phyloP scores from a whole-genome alignment of 1,284 basidiomycete genomes.

The Rhodotorula sp. region DNA sequence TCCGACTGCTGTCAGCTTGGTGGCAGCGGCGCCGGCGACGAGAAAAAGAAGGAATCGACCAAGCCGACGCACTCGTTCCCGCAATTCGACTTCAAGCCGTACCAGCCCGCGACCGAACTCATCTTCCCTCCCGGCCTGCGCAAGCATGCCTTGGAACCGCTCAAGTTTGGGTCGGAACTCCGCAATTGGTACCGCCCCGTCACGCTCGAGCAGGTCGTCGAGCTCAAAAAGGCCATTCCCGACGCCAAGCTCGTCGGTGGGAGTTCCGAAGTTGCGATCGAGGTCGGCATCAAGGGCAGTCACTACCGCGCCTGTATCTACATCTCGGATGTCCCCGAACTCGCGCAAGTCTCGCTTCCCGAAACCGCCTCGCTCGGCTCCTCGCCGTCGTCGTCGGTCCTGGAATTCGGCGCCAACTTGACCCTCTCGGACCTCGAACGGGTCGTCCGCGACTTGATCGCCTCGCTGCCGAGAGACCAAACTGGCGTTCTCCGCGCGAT shows the following conservation, averaged over 20 bases:
- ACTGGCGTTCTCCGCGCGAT: conserved; percentile 36
- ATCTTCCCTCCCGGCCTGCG: conserved; percentile 49
- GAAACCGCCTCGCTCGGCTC: conserved; percentile 4
- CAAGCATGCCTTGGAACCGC: conserved; percentile 38
- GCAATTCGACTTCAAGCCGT: conserved; percentile 46
- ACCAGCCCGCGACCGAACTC: conserved; percentile 47
- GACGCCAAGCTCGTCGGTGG: conserved; percentile 39
- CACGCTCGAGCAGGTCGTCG: conserved; percentile 35
- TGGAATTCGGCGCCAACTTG: conserved; percentile 47
- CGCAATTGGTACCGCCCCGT: conserved; percentile 37
- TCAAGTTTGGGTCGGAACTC: conserved; percentile 25
- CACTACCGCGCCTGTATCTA: conserved; percentile 33
- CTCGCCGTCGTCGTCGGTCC: conserved; percentile 8
- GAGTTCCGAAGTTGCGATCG: conserved; percentile 37
- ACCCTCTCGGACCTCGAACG: conserved; percentile 39
- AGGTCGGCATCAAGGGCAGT: conserved; percentile 44
- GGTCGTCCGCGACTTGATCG: conserved; percentile 34
- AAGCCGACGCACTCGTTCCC: conserved; percentile 37
- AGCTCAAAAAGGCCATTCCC: conserved; percentile 28
- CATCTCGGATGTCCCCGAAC: conserved; percentile 43
- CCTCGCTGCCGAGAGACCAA: conserved; percentile 23
- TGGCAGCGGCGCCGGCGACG: conserved; percentile 1
- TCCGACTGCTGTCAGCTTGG: conserved; percentile 39
- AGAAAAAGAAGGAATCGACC: not conserved
- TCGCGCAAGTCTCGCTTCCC: conserved; percentile 21